Conservation (phyloP, 805 yeast species). For the Torulaspora indica region DNA sequence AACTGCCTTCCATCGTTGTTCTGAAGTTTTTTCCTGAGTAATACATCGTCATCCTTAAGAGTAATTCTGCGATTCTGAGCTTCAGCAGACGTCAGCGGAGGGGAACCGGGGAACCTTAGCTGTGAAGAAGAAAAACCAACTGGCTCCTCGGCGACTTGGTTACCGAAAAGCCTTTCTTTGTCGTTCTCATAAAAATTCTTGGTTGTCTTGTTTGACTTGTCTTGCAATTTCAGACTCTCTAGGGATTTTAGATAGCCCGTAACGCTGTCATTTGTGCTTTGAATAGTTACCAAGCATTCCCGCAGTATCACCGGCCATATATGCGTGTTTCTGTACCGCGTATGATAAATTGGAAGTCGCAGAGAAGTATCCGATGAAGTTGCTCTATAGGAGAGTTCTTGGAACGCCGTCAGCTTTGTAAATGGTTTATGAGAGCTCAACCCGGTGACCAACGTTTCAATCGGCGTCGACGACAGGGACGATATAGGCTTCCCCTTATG, state of each 20-base stretch:
- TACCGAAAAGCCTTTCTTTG: conserved; percentile 35
- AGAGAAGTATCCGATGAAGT: conserved; percentile 45
- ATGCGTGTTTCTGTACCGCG: conserved; percentile 42
- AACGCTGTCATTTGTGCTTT: conserved; percentile 42
- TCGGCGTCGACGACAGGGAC: conserved; percentile 52
- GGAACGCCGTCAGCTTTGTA: conserved; percentile 63
- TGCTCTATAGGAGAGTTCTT: conserved; percentile 65
- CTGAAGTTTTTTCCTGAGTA: conserved; percentile 13
- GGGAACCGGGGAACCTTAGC: conserved; percentile 19
- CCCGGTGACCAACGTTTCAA: conserved; percentile 60
- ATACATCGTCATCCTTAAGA: conserved; percentile 24
- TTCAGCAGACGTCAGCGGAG: conserved; percentile 8
- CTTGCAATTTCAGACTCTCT: conserved; percentile 17
- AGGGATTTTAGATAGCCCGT: conserved; percentile 22
- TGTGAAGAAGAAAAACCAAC: conserved; percentile 11
- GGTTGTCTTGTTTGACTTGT: conserved; percentile 3
- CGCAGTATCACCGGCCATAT: conserved; percentile 57
- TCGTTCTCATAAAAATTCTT: conserved; percentile 7
- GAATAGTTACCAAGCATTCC: conserved; percentile 55
- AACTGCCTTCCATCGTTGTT: conserved; percentile 4
- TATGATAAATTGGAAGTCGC: conserved; percentile 51
- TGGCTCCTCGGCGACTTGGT: conserved; percentile 25
- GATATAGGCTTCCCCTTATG: conserved; percentile 59
- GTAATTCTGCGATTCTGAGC: conserved; percentile 22
- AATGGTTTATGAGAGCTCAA: conserved; percentile 48